A percentile compares a stretch with the other conserved stretches of the same genome.
phyloP scores from a whole-genome alignment of 2,329 filamentous ascomycete species.

The Fusarium phyllophilum region DNA sequence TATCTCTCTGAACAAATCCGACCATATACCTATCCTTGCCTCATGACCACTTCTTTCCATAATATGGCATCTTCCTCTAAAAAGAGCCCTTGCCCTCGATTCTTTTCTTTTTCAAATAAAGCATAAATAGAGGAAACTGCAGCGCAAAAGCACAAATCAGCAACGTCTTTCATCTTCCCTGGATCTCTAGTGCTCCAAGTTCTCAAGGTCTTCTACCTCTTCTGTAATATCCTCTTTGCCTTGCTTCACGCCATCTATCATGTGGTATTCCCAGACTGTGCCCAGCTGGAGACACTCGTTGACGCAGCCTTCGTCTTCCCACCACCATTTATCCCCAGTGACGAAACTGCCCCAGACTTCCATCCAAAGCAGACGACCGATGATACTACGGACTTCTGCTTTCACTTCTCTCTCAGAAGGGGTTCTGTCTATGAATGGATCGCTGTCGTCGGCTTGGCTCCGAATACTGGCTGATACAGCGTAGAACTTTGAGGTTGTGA shows the following conservation, averaged over 20 bases:
- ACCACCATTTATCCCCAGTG: constrained; percentile 66
- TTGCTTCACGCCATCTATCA: constrained; percentile 66
- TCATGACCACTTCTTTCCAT: neutral
- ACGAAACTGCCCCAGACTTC: constrained; percentile 68
- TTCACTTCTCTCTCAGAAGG: constrained; percentile 48
- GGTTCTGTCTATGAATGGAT: constrained; percentile 36
- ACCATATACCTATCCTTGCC: neutral
- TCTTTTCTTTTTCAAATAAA: neutral
- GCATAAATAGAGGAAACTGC: neutral
- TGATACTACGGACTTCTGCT: constrained; percentile 61
- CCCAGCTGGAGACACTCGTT: constrained; percentile 64
- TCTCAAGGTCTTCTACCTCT: neutral
- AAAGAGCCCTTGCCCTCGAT: neutral
- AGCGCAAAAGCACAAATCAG: constrained; percentile 6
- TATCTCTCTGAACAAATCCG: neutral
- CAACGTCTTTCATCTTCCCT: neutral
- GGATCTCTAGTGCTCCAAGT: neutral
- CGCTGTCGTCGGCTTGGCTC: constrained; percentile 33
- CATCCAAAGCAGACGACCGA: constrained; percentile 68
- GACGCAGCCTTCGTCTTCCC: constrained; percentile 65
- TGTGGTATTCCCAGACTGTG: constrained; percentile 68
- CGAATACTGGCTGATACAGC: constrained; percentile 52
- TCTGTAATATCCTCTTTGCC: constrained; percentile 34
- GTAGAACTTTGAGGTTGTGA: constrained; percentile 61
- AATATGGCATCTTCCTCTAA: neutral